A percentile compares a stretch with the other conserved stretches of the same genome.
These are phyloP conservation scores for Amyloporia xantha DNA, from an alignment of 768 basidiomycete species.

Conservation along the genomic window DNA sequence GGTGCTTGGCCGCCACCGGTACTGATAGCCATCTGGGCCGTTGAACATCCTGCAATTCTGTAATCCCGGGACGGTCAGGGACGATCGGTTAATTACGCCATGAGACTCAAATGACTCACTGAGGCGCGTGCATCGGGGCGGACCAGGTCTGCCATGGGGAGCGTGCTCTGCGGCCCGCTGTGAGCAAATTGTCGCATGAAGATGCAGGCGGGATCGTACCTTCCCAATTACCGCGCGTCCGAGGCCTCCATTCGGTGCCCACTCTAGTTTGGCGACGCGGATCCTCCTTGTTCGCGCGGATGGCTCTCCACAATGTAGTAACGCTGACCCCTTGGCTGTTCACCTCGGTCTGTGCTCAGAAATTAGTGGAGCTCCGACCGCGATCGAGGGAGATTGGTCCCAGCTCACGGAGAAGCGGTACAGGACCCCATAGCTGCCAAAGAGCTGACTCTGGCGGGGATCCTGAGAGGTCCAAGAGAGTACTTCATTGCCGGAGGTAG, in stretches of 20 bases:
- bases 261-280: slow-evolving; percentile 82
- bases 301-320: slow-evolving; percentile 75
- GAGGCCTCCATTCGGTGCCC: slow-evolving; percentile 76
- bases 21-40: slow-evolving; percentile 76
- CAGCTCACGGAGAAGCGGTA: slow-evolving; percentile 70
- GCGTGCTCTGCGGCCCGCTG: slow-evolving; percentile 46
- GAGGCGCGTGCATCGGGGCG: slow-evolving; percentile 56
- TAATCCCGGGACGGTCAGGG: slow-evolving; percentile 7
- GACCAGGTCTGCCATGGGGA: slow-evolving; percentile 81
- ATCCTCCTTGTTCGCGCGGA: slow-evolving; percentile 83
- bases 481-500: slow-evolving; percentile 44
- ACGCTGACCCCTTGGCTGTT: slow-evolving; percentile 58
- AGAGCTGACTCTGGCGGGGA: slow-evolving; percentile 76
- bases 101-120: slow-evolving; percentile 35
- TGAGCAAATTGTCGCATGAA: slow-evolving; percentile 3
- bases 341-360: slow-evolving; percentile 51
- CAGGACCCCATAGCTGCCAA: slow-evolving; percentile 73
- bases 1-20: slow-evolving; percentile 72
- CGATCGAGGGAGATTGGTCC: slow-evolving; percentile 15
- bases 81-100: neutral
- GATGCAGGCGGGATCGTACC: slow-evolving; percentile 30
- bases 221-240: slow-evolving; percentile 84
- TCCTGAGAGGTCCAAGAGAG: slow-evolving; percentile 87
- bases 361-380: slow-evolving; percentile 18
- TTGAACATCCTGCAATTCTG: slow-evolving; percentile 52